Conservation (phyloP, 2,329 filamentous ascomycete genomes). For the Reticulascus tulasneorum region DNA sequence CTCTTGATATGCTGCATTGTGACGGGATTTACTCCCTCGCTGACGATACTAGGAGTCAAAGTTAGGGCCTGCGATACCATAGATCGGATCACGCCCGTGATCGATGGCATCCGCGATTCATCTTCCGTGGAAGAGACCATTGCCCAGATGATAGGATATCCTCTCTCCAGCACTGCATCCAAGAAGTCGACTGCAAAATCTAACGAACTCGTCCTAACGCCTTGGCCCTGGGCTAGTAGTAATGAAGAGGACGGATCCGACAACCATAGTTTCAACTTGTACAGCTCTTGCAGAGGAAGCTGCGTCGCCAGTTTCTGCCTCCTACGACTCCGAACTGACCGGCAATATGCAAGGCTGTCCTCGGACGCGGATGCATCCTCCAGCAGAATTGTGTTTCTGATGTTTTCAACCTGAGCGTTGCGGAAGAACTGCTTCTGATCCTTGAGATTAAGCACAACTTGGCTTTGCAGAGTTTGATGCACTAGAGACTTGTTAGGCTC, state of each 20-base stretch:
- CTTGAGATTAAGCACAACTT: background rate
- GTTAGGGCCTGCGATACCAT: background rate
- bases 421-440: background rate
- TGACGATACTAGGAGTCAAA: background rate
- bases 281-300: fast-evolving
- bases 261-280: background rate
- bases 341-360: background rate
- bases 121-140: background rate
- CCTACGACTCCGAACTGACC: background rate
- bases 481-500: background rate
- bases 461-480: background rate
- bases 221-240: background rate
- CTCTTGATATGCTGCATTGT: background rate
- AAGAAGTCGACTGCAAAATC: constrained; percentile 1
- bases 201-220: background rate
- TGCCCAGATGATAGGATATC: background rate
- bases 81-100: fast-evolving
- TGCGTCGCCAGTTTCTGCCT: background rate
- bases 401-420: background rate
- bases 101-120: background rate
- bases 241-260: background rate
- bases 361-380: background rate
- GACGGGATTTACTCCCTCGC: background rate
- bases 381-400: background rate
- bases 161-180: background rate